Evolutionary conservation across 352 stramenopile genomes (phyloP), one percentile per base, ranked within the genome.

Genomic region (Blastocystis sp.): DNA sequence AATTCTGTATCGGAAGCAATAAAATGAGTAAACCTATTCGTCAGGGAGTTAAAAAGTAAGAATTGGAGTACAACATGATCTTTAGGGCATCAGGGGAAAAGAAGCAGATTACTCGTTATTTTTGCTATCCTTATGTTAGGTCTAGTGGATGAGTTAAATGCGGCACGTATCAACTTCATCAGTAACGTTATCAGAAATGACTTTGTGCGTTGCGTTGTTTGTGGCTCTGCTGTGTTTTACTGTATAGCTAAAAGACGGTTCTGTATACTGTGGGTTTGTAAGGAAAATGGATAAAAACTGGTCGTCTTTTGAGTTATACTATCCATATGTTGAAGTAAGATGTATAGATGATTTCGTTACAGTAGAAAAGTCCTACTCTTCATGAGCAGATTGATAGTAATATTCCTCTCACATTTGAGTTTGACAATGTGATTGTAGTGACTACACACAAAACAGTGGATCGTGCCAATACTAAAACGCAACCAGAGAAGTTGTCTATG

Each of bases 241-340:
- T 45, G 11, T 9, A 18, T 85, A 85, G 73, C 11, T 85, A 45
- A 65, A 64, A 53, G 45, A 85, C 53, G 73, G 73, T 24, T 47
- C 50, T 18, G 73, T 85, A 55, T 85, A 68, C 47, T 85, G 73
- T 30, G 73, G 73, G 4, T 85, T 50, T 65, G 54, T 85, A 13
- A 69, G 68, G 11, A 26, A 13, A 1, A 69, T 85, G 34, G 50
- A 62, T 24, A 69, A 30, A 24, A 43, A 47, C 9, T 68, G 47
- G 30, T 56, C 16, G 4, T 85, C 34, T 26, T 65, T 85, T 26
- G 73, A 68, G 20, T 45, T 85, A 26, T 53, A 66, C 20, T 30
- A 53, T 37, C 24, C 73, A 6, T 85, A 85, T 41, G 50, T 85
- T 1, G 73, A 85, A 62, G 73, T 68, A 43, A 34, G 13, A 56